Evolutionary conservation across 2,329 filamentous ascomycete species (phyloP).

Genomic region (Talaromyces sp.): DNA sequence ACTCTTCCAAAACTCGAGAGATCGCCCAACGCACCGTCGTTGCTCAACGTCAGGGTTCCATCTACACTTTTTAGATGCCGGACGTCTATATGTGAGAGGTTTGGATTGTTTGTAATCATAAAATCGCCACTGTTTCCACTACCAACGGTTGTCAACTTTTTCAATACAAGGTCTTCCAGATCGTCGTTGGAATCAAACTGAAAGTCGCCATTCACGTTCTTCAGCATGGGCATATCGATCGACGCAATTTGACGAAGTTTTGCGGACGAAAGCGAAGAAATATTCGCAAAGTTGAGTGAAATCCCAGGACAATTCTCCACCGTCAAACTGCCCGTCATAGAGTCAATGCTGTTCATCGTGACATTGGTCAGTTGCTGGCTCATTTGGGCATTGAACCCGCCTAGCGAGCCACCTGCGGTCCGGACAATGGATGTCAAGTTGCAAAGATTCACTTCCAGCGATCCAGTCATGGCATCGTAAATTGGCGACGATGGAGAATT

Average conservation of each 20-base stretch:
- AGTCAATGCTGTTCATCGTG: not conserved
- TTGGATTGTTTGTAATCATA: not conserved
- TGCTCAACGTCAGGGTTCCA: not conserved
- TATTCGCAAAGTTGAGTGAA: not conserved
- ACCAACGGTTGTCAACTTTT: not conserved
- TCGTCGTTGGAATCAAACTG: not conserved
- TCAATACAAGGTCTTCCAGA: not conserved
- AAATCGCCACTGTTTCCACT: not conserved
- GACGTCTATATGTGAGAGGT: not conserved
- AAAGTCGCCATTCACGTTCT: not conserved
- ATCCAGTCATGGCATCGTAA: not conserved
- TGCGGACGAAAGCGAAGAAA: not conserved
- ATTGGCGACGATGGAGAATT: not conserved
- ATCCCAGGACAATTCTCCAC: not conserved
- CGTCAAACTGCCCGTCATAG: not conserved
- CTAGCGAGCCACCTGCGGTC: not conserved
- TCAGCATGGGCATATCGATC: not conserved
- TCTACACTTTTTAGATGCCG: not conserved
- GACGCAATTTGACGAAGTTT: not conserved
- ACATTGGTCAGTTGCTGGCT: not conserved
- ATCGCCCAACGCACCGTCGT: not conserved
- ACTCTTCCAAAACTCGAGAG: not conserved
- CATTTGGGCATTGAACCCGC: not conserved
- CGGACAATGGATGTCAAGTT: not conserved
- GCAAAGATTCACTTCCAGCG: not conserved